phyloP scores from a whole-genome alignment of 345 rosid genomes.

The Eucalyptus regnans region DNA sequence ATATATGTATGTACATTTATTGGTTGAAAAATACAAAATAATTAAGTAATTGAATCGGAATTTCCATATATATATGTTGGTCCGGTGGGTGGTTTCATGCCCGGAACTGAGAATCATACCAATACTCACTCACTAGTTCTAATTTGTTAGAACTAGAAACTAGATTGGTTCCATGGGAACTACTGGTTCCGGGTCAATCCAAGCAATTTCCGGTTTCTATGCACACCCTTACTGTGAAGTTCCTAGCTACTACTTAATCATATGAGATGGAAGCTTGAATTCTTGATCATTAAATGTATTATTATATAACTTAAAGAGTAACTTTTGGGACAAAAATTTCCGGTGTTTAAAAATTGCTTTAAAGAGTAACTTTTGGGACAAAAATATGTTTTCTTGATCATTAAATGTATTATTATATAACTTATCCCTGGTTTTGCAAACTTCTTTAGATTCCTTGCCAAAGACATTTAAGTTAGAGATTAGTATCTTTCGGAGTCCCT shows the following conservation, averaged over 20 bases:
- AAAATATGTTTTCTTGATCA: not conserved
- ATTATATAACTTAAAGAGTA: not conserved
- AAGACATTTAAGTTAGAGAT: not conserved
- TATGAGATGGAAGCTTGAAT: not conserved
- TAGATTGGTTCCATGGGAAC: not conserved
- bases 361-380: no score
- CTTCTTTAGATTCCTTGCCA: not conserved
- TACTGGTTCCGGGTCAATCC: rapidly evolving
- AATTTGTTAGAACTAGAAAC: not conserved
- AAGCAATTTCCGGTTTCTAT: not conserved
- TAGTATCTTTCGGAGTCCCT: not conserved
- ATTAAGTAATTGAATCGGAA: no score
- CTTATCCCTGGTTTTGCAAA: not conserved
- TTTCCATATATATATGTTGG: no score
- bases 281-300: not conserved
- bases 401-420: not conserved
- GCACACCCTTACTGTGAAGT: not conserved
- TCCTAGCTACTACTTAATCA: not conserved
- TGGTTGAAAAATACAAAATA: no score
- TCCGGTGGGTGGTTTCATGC: no score
- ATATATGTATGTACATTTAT: no score
- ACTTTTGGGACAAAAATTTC: no score
- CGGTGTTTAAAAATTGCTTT: no score
- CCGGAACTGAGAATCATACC: no score
- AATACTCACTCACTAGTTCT: no score